phyloP scores from a whole-genome alignment of 495 filamentous ascomycete species.

The Opeltia flavorubescens region DNA sequence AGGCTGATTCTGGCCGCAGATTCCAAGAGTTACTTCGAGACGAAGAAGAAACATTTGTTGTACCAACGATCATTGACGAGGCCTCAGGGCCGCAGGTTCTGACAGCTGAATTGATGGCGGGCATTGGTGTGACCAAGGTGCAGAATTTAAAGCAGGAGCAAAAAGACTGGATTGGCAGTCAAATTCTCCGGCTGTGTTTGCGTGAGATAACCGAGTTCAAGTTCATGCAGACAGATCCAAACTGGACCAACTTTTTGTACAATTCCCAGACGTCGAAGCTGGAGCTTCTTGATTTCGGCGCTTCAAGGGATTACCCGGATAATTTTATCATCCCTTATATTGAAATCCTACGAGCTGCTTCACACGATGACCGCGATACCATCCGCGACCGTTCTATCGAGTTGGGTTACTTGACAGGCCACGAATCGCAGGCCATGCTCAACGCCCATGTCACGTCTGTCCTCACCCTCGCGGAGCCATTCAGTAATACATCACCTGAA shows the following conservation, averaged over 20 bases:
- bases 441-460: conserved; percentile 75
- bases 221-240: conserved; percentile 99
- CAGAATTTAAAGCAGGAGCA: conserved; percentile 61
- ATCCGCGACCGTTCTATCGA: conserved; percentile 59
- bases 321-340: conserved; percentile 71
- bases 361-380: conserved; percentile 44
- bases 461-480: conserved; percentile 83
- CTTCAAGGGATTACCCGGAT: conserved; percentile 69
- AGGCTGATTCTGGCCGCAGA: conserved; percentile 61
- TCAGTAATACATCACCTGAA: conserved; percentile 57
- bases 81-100: conserved; percentile 78
- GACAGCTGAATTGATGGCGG: conserved; percentile 84
- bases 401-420: conserved; percentile 84
- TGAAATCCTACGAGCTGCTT: conserved; percentile 60
- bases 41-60: conserved; percentile 57
- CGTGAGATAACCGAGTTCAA: conserved; percentile 85
- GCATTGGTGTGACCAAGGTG: conserved; percentile 77
- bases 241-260: conserved; percentile 99
- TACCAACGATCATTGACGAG: conserved; percentile 63
- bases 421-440: conserved; percentile 68
- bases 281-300: conserved; percentile 92
- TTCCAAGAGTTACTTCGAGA: conserved; percentile 60
- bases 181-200: conserved; percentile 83
- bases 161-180: conserved; percentile 78
- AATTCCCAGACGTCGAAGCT: conserved; percentile 58